A percentile compares a stretch with the other conserved stretches of the same genome.
phyloP scores from a whole-genome alignment of 768 basidiomycete genomes.

The Tricholoma saponaceum region DNA sequence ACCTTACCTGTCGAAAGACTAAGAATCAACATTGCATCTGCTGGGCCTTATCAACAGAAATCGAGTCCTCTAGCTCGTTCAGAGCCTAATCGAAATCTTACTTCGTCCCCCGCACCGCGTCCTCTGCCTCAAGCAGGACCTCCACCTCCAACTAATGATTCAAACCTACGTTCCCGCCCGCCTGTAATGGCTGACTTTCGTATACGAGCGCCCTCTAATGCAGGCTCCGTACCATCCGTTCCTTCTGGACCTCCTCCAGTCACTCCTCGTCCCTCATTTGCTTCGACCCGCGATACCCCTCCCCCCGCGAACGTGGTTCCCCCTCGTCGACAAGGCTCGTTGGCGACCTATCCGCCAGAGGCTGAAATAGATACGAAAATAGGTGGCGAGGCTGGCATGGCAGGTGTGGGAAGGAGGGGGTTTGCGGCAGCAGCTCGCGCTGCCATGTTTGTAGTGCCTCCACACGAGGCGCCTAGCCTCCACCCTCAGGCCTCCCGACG shows the following conservation, averaged over 20 bases:
- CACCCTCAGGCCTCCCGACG: slow-evolving; percentile 20
- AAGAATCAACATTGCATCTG: slow-evolving; percentile 26
- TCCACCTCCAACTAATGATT: slow-evolving; percentile 11
- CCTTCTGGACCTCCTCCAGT: slow-evolving; percentile 6
- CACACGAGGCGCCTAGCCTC: slow-evolving; percentile 12
- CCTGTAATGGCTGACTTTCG: slow-evolving; percentile 17
- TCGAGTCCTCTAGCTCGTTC: slow-evolving; percentile 34
- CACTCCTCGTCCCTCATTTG: slow-evolving; percentile 12
- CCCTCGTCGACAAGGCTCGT: not conserved
- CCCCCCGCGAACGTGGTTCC: not conserved
- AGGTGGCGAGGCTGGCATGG: slow-evolving; percentile 83
- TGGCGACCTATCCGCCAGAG: slow-evolving; percentile 4
- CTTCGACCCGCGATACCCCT: slow-evolving; percentile 3
- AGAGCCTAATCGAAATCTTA: slow-evolving; percentile 10
- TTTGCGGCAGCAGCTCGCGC: slow-evolving; percentile 72
- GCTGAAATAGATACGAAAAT: slow-evolving; percentile 61
- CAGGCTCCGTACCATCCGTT: slow-evolving; percentile 4
- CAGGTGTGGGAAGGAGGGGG: slow-evolving; percentile 83
- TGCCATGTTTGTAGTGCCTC: slow-evolving; percentile 31
- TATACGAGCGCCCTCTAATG: slow-evolving; percentile 17
- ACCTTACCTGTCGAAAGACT: slow-evolving; percentile 25
- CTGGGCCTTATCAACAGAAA: slow-evolving; percentile 25
- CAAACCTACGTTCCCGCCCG: slow-evolving; percentile 21
- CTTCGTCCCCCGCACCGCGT: slow-evolving; percentile 13
- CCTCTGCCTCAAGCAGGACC: slow-evolving; percentile 12